These are phyloP conservation scores for Quercus phellos DNA, from an alignment of 331 rosid species.

Conservation along the genomic window DNA sequence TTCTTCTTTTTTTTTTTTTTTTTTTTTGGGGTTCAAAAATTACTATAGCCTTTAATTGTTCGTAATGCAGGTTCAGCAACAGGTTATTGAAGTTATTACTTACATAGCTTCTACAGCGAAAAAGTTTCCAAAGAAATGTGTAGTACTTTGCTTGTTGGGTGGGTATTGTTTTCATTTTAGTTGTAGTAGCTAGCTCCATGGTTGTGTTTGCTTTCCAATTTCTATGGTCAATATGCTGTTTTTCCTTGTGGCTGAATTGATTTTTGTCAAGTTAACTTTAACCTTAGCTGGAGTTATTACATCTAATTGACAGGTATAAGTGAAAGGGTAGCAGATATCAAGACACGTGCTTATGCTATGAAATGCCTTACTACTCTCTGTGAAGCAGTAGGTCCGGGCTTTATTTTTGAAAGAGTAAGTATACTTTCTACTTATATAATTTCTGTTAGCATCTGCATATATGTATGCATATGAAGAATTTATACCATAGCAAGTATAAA, in stretches of 20 bases:
- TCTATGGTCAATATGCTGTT: neutral
- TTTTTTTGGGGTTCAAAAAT: neutral
- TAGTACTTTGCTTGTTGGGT: slow-evolving; percentile 86
- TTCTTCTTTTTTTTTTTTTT: neutral
- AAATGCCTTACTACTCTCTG: slow-evolving; percentile 83
- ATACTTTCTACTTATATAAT: slow-evolving; percentile 5
- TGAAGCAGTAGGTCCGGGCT: slow-evolving; percentile 92
- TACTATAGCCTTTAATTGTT: slow-evolving; percentile 12
- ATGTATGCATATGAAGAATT: neutral
- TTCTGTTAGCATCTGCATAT: neutral
- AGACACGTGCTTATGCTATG: slow-evolving; percentile 85
- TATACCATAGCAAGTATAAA: neutral
- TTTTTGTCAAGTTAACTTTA: neutral
- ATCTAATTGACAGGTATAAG: slow-evolving; percentile 56
- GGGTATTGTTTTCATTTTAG: slow-evolving; percentile 28
- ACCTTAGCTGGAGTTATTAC: neutral
- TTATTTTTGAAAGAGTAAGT: slow-evolving; percentile 90
- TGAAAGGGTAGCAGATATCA: slow-evolving; percentile 95
- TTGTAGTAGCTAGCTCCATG: neutral
- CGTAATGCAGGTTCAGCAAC: slow-evolving; percentile 86
- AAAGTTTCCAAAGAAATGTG: slow-evolving; percentile 89
- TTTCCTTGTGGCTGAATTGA: neutral
- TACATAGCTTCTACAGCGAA: slow-evolving; percentile 63
- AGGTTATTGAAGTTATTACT: slow-evolving; percentile 74
- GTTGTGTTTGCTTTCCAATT: neutral